These are phyloP conservation scores for Arthrinium phaeospermum DNA, from an alignment of 2,329 filamentous ascomycete genomes.

Conservation along the genomic window DNA sequence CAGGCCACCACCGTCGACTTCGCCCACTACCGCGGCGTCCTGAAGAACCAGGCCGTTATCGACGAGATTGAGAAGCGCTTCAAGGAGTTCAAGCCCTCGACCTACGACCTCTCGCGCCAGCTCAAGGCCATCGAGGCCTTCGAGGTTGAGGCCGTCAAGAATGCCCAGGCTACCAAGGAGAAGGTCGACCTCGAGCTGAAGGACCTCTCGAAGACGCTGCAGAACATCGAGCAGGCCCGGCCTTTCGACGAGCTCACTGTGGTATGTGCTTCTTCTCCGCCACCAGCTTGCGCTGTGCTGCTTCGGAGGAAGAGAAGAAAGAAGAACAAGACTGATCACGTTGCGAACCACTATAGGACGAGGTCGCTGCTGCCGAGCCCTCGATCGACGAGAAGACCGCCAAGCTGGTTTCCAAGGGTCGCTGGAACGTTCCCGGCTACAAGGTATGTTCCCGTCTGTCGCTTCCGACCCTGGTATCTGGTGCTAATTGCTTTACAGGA, in stretches of 20 bases:
- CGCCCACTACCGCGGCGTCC: conserved; percentile 83
- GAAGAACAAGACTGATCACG: neutral
- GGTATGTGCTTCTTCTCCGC: conserved; percentile 63
- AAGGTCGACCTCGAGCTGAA: conserved; percentile 94
- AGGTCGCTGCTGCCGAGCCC: conserved; percentile 90
- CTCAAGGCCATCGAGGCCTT: conserved; percentile 98
- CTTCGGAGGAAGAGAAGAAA: neutral
- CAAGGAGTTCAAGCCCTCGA: conserved; percentile 85
- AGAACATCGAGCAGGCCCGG: conserved; percentile 95
- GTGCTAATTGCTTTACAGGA: conserved; percentile 67
- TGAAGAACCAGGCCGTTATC: conserved; percentile 96
- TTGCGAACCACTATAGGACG: conserved; percentile 68
- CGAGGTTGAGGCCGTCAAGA: conserved; percentile 95
- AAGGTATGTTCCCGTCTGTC: conserved; percentile 69
- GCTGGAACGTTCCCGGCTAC: conserved; percentile 98
- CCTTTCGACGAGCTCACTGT: conserved; percentile 98
- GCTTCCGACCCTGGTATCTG: neutral
- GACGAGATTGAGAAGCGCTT: conserved; percentile 98
- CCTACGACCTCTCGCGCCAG: conserved; percentile 92
- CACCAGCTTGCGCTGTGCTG: neutral
- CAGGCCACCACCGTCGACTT: conserved; percentile 91
- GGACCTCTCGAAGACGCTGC: conserved; percentile 91
- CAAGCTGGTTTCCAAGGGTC: conserved; percentile 94
- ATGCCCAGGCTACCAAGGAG: conserved; percentile 94
- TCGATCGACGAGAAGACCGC: conserved; percentile 97